A percentile compares a stretch with the other conserved stretches of the same genome.
Conservation (phyloP, 805 yeast species). For the Martiniozyma abietophila region DNA sequence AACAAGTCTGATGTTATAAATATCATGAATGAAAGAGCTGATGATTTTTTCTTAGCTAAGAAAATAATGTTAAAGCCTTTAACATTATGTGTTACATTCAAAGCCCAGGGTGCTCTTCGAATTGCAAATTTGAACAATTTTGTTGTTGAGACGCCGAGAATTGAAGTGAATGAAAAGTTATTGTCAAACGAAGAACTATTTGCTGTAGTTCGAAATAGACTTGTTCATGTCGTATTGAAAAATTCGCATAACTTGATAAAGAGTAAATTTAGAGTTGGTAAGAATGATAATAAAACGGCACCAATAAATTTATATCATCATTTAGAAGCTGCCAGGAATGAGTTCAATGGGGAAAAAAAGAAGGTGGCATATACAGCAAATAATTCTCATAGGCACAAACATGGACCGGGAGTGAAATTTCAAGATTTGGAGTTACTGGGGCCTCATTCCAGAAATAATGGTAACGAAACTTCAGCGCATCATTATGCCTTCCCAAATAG, state of each 20-base stretch:
- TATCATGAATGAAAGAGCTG: slow-evolving; percentile 36
- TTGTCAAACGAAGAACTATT: slow-evolving; percentile 71
- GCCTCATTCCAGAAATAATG: no score
- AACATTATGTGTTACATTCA: slow-evolving; percentile 58
- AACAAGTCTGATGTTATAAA: no score
- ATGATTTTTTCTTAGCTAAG: slow-evolving; percentile 32
- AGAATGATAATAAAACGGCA: neutral
- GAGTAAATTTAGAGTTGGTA: slow-evolving; percentile 44
- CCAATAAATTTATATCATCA: neutral
- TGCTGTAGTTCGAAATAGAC: slow-evolving; percentile 48
- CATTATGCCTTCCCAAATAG: no score
- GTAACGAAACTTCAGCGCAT: no score
- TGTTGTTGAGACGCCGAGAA: slow-evolving; percentile 52
- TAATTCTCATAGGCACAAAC: no score
- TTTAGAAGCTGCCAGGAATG: no score
- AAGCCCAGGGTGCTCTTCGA: slow-evolving; percentile 61
- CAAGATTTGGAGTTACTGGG: slow-evolving; percentile 21
- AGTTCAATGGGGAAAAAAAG: no score
- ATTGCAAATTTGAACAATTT: slow-evolving; percentile 71
- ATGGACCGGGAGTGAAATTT: no score
- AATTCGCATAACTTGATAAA: slow-evolving; percentile 74
- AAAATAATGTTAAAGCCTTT: slow-evolving; percentile 23
- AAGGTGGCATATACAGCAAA: no score
- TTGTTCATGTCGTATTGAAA: slow-evolving; percentile 43
- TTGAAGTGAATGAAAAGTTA: slow-evolving; percentile 49